These are phyloP conservation scores for Diaporthe amygdali DNA, from an alignment of 2,329 filamentous ascomycete species.

Conservation along the genomic window DNA sequence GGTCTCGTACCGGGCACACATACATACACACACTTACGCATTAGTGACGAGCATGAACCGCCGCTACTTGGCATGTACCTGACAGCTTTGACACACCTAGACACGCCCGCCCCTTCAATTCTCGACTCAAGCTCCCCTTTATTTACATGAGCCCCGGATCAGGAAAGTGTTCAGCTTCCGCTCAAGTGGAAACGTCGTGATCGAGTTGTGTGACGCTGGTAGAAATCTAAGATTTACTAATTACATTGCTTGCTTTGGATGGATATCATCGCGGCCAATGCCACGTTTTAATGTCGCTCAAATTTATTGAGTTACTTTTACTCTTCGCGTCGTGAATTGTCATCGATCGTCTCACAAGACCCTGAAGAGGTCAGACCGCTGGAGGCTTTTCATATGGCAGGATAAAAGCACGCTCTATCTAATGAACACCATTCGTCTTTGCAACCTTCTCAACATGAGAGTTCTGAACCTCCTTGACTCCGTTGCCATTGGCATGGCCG, in stretches of 20 bases:
- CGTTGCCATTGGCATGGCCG: background rate
- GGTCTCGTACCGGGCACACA: background rate
- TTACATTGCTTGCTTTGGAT: too few species aligned
- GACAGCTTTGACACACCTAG: background rate
- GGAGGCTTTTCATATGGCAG: background rate
- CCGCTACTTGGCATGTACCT: background rate
- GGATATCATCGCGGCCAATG: too few species aligned
- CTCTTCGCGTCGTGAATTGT: background rate
- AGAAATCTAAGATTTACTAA: too few species aligned
- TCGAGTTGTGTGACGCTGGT: too few species aligned
- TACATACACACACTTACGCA: background rate
- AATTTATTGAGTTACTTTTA: too few species aligned
- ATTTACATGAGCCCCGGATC: background rate
- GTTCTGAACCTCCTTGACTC: background rate
- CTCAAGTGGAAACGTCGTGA: too few species aligned
- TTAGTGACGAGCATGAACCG: background rate
- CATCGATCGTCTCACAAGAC: background rate
- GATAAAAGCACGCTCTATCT: background rate
- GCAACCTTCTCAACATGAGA: conserved; percentile 3
- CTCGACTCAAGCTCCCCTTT: background rate
- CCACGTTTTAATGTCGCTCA: too few species aligned
- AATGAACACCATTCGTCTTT: conserved; percentile 17
- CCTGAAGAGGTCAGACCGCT: background rate
- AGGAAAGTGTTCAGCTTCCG: too few species aligned
- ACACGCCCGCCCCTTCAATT: background rate